Evolutionary conservation across 345 rosid genomes (phyloP), one percentile per base, ranked within the genome.

Genomic region (Eucalyptus decipiens): DNA sequence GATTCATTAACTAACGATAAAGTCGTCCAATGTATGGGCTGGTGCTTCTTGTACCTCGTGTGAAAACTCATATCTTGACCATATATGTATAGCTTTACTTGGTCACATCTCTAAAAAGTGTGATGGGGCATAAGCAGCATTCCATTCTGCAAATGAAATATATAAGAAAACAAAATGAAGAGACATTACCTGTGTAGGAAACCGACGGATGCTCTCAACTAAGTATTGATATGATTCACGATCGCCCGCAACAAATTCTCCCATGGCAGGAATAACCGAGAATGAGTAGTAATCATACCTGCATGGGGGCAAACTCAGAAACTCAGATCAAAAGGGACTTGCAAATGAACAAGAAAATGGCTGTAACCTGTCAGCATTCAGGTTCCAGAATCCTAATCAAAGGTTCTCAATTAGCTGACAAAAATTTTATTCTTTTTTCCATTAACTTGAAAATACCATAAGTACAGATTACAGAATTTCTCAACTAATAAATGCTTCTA

Each of bases 161-260:
- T 11, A 76, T 11, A 76, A 76, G 67, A 49, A 52, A 52, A 86
- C 48, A 23, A 34, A 54, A 54, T 32, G n/a, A 54, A 26, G 21
- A 86, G 88, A 76, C 47, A 11, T 72, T 87, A 96, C 98, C 99
- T 98, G 99, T 37, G 95, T 91, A 37, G 99, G 99, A 90, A 97
- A 98, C 52, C 96, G 96, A 32, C 98, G 99, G 72, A 97, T 91
- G 62, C 99, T 98, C 93, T 98, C 99, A 81, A 98, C 97, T 89
- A 98, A 93, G 93, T 98, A 98, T 88, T 97, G 97, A 90, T 98
- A 98, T 4, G 99, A 97, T 88, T 93, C 95, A 26, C 95, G 91
- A 88, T 97, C 98, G 89, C 99, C 96, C 3, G 96, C 96, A 40
- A 98, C 96, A 69, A 96, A 91, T 91, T 94, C 98, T 72, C 99